Evolutionary conservation across 2,329 filamentous ascomycete genomes (phyloP), one percentile per base, ranked within the genome.

Genomic region (Teratosphaeriaceae sp.): DNA sequence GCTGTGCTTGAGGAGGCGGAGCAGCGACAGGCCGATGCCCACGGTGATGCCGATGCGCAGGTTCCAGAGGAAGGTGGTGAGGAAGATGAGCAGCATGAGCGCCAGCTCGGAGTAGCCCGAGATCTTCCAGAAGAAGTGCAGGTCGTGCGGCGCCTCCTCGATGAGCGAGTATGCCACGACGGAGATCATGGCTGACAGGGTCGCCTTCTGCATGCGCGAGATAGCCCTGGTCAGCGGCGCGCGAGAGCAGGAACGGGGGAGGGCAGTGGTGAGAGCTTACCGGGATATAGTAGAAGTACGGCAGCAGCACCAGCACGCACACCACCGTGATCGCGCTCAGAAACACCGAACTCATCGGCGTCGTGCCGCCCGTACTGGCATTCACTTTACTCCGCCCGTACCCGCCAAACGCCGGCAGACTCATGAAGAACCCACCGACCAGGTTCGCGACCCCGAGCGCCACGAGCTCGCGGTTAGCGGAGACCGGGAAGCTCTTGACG

Each of bases 331-430:
- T 85, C 31, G 89, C 51, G 48, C 85, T 88, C 43, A 98, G 68
- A 38, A 97, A 79, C 27, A 98, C 78, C 50, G 86, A 94, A 66
- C 85, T 92, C 85, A 97, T 94, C 0, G 90, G 90, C 2, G 86
- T 96, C 63, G 83, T 86, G 22, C 88, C 90, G 26, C 92, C 92
- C 1, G 92, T 97, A 38, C 85, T 85, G 51, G 83, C 83, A 68
- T 96, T 97, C 53, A 98, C 85, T 65, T 97, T 97, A 66, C 88
- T 96, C 61, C 92, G 76, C 8, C 89, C 92, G 60, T 98, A 98
- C 7, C 92, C 92, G 15, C 92, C 92, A 71, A 98, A 98, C 0
- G 88, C 86, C 5, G 92, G 92, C 18, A 98, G 73, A 16, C 87
- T 82, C 81, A 90, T 88, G 67, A 97, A 97, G 59, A 88, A 85